These are phyloP conservation scores for Fistulinella prunicolor DNA, from an alignment of 768 basidiomycete species.

Conservation along the genomic window DNA sequence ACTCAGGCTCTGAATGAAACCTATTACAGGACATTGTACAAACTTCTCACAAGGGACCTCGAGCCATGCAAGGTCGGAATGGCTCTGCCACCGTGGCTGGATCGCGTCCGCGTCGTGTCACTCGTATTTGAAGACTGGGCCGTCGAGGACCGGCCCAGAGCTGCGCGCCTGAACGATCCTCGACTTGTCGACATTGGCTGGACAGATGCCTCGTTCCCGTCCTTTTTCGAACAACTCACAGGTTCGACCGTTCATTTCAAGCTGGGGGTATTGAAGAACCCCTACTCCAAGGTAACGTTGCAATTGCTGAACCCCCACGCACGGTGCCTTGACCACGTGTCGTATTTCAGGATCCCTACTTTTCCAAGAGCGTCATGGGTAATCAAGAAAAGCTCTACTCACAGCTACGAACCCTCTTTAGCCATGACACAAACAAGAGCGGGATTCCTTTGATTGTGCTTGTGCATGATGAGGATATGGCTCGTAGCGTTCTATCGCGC, in stretches of 20 bases:
- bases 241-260: conserved; percentile 20
- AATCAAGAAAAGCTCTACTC: conserved; percentile 11
- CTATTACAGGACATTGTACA: conserved; percentile 31
- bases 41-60: conserved; percentile 24
- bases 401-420: conserved; percentile 22
- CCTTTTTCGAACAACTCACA: conserved; percentile 19
- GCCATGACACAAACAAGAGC: conserved; percentile 15
- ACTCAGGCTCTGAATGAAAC: too few species aligned
- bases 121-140: conserved; percentile 37
- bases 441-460: conserved; percentile 43
- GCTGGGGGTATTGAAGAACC: too few species aligned
- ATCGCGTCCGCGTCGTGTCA: conserved; percentile 31
- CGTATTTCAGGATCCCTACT: conserved; percentile 13
- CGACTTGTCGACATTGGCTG: conserved; percentile 38
- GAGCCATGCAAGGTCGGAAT: conserved; percentile 34
- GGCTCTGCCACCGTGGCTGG: conserved; percentile 31
- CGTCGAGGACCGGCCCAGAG: conserved; percentile 31
- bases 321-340: too few species aligned
- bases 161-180: conserved; percentile 32
- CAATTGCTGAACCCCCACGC: too few species aligned
- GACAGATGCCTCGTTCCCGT: conserved; percentile 37
- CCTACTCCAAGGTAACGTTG: conserved; percentile 15
- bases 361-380: conserved; percentile 18
- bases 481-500: conserved; percentile 37
- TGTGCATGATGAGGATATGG: conserved; percentile 42